Evolutionary conservation across 2,329 filamentous ascomycete genomes (phyloP).

Genomic region (Aspergillus amoenus): DNA sequence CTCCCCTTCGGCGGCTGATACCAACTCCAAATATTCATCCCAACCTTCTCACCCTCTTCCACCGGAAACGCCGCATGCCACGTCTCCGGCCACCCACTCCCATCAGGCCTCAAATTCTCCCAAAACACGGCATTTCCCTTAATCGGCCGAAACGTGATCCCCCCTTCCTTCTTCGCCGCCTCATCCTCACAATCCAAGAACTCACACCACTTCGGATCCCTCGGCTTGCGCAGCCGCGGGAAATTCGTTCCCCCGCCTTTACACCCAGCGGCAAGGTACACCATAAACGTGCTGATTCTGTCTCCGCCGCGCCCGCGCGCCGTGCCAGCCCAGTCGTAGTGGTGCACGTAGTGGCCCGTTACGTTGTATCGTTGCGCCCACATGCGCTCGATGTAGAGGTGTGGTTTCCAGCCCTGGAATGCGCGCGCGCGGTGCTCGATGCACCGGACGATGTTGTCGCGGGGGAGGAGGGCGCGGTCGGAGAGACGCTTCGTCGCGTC

Average conservation of each 20-base stretch:
- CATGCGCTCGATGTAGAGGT: constrained; percentile 60
- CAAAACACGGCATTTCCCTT: constrained; percentile 62
- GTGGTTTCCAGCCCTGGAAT: constrained; percentile 60
- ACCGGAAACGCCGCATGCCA: constrained; percentile 64
- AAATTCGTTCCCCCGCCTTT: constrained; percentile 63
- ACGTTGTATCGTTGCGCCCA: constrained; percentile 61
- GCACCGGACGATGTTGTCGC: constrained; percentile 54
- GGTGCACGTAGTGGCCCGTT: constrained; percentile 58
- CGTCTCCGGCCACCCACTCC: constrained; percentile 57
- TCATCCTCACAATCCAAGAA: constrained; percentile 54
- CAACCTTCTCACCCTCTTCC: constrained; percentile 56
- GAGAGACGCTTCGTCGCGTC: constrained; percentile 54
- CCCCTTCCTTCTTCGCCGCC: constrained; percentile 28
- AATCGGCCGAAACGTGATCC: constrained; percentile 59
- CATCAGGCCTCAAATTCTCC: constrained; percentile 59
- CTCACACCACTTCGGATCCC: constrained; percentile 52
- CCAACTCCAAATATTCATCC: constrained; percentile 67
- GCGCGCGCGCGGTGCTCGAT: constrained; percentile 58
- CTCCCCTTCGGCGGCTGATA: constrained; percentile 44
- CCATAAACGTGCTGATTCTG: constrained; percentile 61
- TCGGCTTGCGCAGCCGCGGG: constrained; percentile 50
- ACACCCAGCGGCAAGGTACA: constrained; percentile 56
- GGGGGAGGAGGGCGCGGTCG: constrained; percentile 49
- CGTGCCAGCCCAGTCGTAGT: constrained; percentile 58
- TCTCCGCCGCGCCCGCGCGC: constrained; percentile 35